Conservation (phyloP, 306 rosid genomes). For the Corylus heterophylla region DNA sequence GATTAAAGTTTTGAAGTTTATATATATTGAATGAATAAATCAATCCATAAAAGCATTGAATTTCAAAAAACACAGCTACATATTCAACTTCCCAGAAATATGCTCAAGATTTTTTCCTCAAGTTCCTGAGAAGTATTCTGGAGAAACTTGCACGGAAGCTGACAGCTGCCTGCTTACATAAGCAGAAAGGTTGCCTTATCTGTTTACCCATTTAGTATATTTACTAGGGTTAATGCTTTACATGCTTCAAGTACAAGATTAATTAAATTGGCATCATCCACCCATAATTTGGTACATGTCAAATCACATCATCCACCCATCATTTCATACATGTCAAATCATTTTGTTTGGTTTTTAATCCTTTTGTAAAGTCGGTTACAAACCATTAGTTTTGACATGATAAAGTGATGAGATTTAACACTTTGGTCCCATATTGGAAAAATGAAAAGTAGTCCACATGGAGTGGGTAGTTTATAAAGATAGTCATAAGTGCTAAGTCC, state of each 20-base stretch:
- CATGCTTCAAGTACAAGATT: background rate
- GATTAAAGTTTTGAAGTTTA: background rate
- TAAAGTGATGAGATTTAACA: background rate
- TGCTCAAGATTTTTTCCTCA: background rate
- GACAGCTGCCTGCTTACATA: background rate
- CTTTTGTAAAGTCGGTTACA: background rate
- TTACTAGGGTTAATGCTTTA: background rate
- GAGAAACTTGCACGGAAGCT: background rate
- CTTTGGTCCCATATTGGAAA: too few relatives aligned
- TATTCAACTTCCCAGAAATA: background rate
- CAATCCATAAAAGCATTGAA: too few relatives aligned
- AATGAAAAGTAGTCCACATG: too few relatives aligned
- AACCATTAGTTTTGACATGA: background rate
- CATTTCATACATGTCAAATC: background rate
- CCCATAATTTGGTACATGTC: background rate
- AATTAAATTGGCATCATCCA: background rate
- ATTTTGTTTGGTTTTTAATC: background rate
- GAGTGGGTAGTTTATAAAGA: too few relatives aligned
- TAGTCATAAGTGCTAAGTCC: too few relatives aligned
- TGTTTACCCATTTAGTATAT: background rate
- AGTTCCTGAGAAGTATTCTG: background rate
- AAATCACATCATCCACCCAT: background rate
- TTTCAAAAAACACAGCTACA: background rate
- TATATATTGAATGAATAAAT: too few relatives aligned
- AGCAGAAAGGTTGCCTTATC: background rate